These are phyloP conservation scores for Kalanchoe fedtschenkoi DNA, from an alignment of 164 flowering plant species.

Conservation along the genomic window DNA sequence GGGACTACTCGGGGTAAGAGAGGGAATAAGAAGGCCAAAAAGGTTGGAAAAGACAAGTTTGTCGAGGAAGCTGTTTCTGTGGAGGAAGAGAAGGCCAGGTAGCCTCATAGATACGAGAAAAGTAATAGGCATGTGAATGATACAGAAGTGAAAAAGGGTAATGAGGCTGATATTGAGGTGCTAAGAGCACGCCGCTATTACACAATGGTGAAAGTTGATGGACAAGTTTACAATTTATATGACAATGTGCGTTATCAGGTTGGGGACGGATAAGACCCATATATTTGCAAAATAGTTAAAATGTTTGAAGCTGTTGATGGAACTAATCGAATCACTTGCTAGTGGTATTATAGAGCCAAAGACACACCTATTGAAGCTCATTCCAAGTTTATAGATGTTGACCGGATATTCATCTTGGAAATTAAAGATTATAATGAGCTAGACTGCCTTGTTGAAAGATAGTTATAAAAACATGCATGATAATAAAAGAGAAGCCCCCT, in stretches of 20 bases:
- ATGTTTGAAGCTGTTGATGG: constrained; percentile 47
- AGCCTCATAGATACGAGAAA: constrained; percentile 28
- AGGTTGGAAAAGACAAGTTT: constrained; percentile 6
- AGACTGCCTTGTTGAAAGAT: constrained; percentile 42
- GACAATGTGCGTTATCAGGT: constrained; percentile 43
- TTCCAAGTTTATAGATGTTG: constrained; percentile 22
- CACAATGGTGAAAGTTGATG: constrained; percentile 26
- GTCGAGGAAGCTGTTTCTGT: constrained; percentile 18
- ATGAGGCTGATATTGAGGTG: constrained; percentile 13
- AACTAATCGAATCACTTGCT: constrained; percentile 34
- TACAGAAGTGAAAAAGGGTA: no score
- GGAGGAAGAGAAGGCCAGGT: constrained; percentile 19
- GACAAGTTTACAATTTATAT: constrained; percentile 8
- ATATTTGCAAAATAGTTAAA: constrained; percentile 54
- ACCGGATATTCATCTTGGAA: constrained; percentile 53
- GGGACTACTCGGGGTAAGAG: neutral
- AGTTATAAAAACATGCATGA: no score
- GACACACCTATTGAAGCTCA: constrained; percentile 49
- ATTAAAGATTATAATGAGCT: constrained; percentile 48
- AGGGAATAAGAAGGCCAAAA: constrained; percentile 4
- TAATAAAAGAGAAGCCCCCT: constrained; percentile 13
- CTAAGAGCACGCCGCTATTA: constrained; percentile 25
- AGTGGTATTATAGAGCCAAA: constrained; percentile 62
- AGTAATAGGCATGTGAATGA: no score
- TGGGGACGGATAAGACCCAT: constrained; percentile 29